These are phyloP conservation scores for Hygrophila difformis DNA, from an alignment of 257 asterid genomes.

Conservation along the genomic window DNA sequence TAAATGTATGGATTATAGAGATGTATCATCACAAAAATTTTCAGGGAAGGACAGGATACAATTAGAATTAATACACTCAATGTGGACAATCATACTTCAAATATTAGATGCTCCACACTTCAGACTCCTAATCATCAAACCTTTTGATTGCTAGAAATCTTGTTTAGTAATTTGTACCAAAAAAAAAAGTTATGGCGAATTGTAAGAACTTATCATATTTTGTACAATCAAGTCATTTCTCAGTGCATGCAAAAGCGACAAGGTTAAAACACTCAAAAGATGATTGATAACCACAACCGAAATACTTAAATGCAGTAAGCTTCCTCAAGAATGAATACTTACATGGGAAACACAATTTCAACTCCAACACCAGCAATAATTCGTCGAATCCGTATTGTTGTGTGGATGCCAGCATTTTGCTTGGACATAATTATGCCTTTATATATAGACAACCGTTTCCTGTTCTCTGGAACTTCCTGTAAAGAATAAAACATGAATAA, in stretches of 20 bases:
- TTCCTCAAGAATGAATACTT: constrained; percentile 27
- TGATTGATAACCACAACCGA: constrained; percentile 6
- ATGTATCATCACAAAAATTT: no score
- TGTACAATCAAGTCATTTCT: constrained; percentile 6
- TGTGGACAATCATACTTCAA: no score
- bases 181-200: neutral
- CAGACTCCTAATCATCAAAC: constrained; percentile 6
- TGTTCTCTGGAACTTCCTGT: constrained; percentile 86
- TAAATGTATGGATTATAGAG: no score
- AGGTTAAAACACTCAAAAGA: constrained; percentile 1
- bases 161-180: neutral
- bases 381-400: constrained; percentile 83
- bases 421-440: constrained; percentile 82
- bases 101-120: no score
- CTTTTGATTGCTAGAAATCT: neutral
- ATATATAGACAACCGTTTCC: constrained; percentile 62
- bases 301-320: constrained; percentile 9
- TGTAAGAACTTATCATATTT: neutral
- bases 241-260: constrained; percentile 1
- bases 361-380: constrained; percentile 91
- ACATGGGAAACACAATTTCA: constrained; percentile 94
- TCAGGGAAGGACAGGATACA: no score
- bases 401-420: constrained; percentile 97
- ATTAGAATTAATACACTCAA: no score
- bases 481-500: constrained; percentile 12